These are phyloP conservation scores for Crithidia bombi DNA, from an alignment of 208 protist species.

Conservation along the genomic window DNA sequence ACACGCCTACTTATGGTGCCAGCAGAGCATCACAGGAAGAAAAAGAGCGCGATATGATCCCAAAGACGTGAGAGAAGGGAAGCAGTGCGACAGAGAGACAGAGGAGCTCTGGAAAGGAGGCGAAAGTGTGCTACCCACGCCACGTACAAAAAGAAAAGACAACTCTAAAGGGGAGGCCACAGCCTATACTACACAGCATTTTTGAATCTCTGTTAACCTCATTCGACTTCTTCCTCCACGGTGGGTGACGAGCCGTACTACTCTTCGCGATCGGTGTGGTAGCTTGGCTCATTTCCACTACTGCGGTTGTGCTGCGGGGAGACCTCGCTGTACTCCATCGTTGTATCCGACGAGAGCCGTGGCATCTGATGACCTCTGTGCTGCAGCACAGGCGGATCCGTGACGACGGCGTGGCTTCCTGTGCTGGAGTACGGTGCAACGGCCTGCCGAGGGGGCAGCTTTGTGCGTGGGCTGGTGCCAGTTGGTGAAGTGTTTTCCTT, in stretches of 20 bases:
- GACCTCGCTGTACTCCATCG: slow-evolving; percentile 15
- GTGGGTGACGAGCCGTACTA: neutral
- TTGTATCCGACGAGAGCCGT: neutral
- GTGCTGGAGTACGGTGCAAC: neutral
- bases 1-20: neutral
- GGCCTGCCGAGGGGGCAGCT: neutral
- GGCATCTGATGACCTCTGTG: neutral
- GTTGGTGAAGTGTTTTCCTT: neutral
- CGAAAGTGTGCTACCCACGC: no score
- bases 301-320: slow-evolving; percentile 2
- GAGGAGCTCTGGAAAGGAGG: no score
- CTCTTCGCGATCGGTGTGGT: neutral
- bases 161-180: no score
- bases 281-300: slow-evolving; percentile 9
- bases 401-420: neutral
- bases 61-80: neutral
- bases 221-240: neutral
- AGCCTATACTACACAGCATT: no score
- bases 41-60: neutral
- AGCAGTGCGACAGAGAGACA: no score
- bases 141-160: slow-evolving; percentile 5
- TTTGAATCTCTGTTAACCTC: neutral
- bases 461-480: neutral
- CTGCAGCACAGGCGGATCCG: neutral
- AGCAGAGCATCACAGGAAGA: no score